Base-by-base conservation (phyloP, 768 basidiomycete genomes). In the Phlebiopsis flavidoalba region DNA sequence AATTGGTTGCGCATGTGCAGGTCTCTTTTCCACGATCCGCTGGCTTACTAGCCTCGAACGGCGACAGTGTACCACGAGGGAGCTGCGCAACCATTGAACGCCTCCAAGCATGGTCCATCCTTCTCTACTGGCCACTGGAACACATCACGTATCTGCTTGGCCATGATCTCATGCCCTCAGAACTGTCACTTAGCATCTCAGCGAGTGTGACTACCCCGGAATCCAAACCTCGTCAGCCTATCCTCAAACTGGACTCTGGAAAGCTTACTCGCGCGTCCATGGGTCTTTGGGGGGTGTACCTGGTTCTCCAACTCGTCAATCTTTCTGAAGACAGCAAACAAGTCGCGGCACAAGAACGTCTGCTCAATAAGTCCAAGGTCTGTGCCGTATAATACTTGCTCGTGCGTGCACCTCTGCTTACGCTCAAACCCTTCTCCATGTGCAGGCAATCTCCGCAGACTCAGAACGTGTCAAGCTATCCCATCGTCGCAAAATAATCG, bases 211-310 rank as follows among this genome's bases (percentile, higher is more conserved):
- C 17, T 45, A 47, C 24, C 37, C 58, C 11, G 57, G 52, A 53
- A 57, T 26, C 46, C 11, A 80, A 78, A 62, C 72, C 69, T 24
- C 37, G 21, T n/a, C 26, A 26, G 8, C 48, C 33, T 11, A 52
- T 33, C 2, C 72, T 84, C 51, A 68, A 65, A 6, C 69, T 90
- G 46, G 74, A 86, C 59, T 62, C 80, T 8, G 74, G 76, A 36
- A 72, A 69, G 26, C 70, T 93, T 43, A 77, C 80, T 3, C 65
- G 87, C 56, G 91, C 88, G 89, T 92, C 91, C 14, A 83, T 80
- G 57, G 85, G 93, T 21, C 89, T 86, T 70, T 95, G 92, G 93
- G 87, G 86, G 1, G 71, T 82, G 22, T 95, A 95, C 67, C 79
- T 92, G 46, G 63, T 87, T 33, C 82, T 95, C 51, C 92, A 91